Conservation (phyloP, 2,329 filamentous ascomycete species). For the Diaporthe capsici region DNA sequence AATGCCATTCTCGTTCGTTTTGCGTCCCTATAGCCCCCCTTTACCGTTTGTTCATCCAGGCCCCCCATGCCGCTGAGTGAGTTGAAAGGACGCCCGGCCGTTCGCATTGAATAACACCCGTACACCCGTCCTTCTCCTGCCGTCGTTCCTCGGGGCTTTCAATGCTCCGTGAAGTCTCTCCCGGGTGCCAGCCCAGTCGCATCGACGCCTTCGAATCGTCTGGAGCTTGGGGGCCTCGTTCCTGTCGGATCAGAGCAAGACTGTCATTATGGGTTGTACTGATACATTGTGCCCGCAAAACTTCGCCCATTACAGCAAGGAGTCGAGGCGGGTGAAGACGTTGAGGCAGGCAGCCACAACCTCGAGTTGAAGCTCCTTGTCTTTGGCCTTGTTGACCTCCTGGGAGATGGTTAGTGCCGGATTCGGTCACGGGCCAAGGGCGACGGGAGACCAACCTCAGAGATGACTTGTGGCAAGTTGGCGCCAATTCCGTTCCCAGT, state of each 20-base stretch:
- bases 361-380: slow-evolving; percentile 96
- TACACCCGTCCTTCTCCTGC: slow-evolving; percentile 6
- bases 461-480: slow-evolving; percentile 89
- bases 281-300: slow-evolving; percentile 20
- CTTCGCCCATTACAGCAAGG: slow-evolving; percentile 76
- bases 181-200: slow-evolving; percentile 21
- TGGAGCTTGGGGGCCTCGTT: not conserved
- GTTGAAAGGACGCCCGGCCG: slow-evolving; percentile 29
- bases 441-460: slow-evolving; percentile 68
- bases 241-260: slow-evolving; percentile 25
- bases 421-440: not conserved
- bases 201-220: slow-evolving; percentile 3
- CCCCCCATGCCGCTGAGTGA: slow-evolving; percentile 15
- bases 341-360: slow-evolving; percentile 96
- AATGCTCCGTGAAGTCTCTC: slow-evolving; percentile 10
- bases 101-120: slow-evolving; percentile 25
- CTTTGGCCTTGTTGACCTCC: slow-evolving; percentile 88
- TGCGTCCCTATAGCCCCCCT: slow-evolving; percentile 26
- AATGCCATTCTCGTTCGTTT: slow-evolving; percentile 37
- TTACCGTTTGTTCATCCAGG: slow-evolving; percentile 15
- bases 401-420: slow-evolving; percentile 50
- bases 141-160: not conserved
- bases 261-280: slow-evolving; percentile 34
- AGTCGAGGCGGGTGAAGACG: slow-evolving; percentile 98
- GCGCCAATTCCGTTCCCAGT: slow-evolving; percentile 87